These are phyloP conservation scores for Dactylellina cionopaga DNA, from an alignment of 2,329 filamentous ascomycete species.

Conservation along the genomic window DNA sequence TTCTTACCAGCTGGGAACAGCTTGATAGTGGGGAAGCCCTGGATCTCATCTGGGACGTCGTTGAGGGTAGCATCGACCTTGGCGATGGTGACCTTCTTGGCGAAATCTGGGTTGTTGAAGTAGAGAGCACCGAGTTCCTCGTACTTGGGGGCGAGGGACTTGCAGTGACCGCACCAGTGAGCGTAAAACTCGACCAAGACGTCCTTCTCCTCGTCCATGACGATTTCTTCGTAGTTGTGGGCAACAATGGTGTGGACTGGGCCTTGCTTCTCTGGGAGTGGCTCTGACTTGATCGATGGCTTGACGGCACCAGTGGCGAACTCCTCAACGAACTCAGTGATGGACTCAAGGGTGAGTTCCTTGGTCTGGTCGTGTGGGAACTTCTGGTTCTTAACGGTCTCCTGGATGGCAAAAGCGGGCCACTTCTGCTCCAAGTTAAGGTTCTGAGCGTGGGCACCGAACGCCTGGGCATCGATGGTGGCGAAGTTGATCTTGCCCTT, in stretches of 20 bases:
- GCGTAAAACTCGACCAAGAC: slow-evolving; percentile 98
- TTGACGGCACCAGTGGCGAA: slow-evolving; percentile 88
- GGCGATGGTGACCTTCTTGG: slow-evolving; percentile 83
- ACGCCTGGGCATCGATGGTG: slow-evolving; percentile 93
- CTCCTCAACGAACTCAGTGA: slow-evolving; percentile 84
- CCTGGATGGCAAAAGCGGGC: slow-evolving; percentile 97
- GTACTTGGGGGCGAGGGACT: slow-evolving; percentile 92
- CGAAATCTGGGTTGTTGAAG: slow-evolving; percentile 75
- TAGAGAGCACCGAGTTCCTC: slow-evolving; percentile 85
- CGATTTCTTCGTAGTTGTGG: slow-evolving; percentile 89
- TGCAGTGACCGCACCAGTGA: slow-evolving; percentile 99
- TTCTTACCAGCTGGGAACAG: slow-evolving; percentile 92
- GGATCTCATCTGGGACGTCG: slow-evolving; percentile 95
- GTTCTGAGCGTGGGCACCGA: slow-evolving; percentile 94
- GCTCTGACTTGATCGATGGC: slow-evolving; percentile 98
- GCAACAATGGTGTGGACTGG: slow-evolving; percentile 89
- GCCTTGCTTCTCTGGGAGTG: slow-evolving; percentile 90
- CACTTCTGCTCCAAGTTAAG: slow-evolving; percentile 97
- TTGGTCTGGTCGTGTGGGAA: slow-evolving; percentile 89
- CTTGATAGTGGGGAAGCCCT: slow-evolving; percentile 99
- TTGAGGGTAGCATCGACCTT: slow-evolving; percentile 97
- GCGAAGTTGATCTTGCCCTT: slow-evolving; percentile 97
- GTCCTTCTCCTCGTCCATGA: slow-evolving; percentile 94
- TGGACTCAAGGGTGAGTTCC: slow-evolving; percentile 77
- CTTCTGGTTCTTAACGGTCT: slow-evolving; percentile 94